These are phyloP conservation scores for Elsinoe fawcettii DNA, from an alignment of 2,329 filamentous ascomycete species.

Conservation along the genomic window DNA sequence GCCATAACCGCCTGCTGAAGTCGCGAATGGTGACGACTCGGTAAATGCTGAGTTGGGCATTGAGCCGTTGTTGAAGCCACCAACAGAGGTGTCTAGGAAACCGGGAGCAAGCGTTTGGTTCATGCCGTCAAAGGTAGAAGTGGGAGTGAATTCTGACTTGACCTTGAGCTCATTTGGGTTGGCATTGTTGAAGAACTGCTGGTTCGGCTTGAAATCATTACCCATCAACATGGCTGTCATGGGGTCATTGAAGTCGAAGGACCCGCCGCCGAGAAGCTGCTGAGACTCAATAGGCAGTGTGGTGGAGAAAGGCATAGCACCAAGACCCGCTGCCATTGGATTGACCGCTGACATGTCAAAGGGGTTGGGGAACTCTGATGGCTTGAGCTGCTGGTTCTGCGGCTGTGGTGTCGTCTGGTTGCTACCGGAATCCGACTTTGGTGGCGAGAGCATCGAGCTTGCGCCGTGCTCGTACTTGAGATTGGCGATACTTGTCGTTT, in stretches of 20 bases:
- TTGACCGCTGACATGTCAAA: slow-evolving; percentile 24
- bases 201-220: slow-evolving; percentile 30
- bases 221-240: slow-evolving; percentile 41
- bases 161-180: slow-evolving; percentile 29
- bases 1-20: slow-evolving; percentile 21
- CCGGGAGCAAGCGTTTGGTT: slow-evolving; percentile 35
- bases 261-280: slow-evolving; percentile 41
- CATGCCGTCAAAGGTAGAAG: slow-evolving; percentile 31
- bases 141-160: slow-evolving; percentile 23
- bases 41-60: slow-evolving; percentile 22
- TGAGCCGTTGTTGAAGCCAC: slow-evolving; percentile 20
- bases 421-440: slow-evolving; percentile 16
- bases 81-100: slow-evolving; percentile 26
- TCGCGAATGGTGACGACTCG: slow-evolving; percentile 23
- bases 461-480: slow-evolving; percentile 22
- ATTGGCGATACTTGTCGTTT: slow-evolving; percentile 19
- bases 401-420: slow-evolving; percentile 14
- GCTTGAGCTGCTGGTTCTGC: slow-evolving; percentile 19
- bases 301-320: slow-evolving; percentile 40
- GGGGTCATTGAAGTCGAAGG: slow-evolving; percentile 39
- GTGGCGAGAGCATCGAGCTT: slow-evolving; percentile 25
- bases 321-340: slow-evolving; percentile 26
- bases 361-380: slow-evolving; percentile 19
- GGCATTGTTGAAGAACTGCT: slow-evolving; percentile 38
- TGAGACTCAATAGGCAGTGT: slow-evolving; percentile 47